Base-by-base conservation (phyloP, 179 eudicot genomes). In the Camellia oleifera region DNA sequence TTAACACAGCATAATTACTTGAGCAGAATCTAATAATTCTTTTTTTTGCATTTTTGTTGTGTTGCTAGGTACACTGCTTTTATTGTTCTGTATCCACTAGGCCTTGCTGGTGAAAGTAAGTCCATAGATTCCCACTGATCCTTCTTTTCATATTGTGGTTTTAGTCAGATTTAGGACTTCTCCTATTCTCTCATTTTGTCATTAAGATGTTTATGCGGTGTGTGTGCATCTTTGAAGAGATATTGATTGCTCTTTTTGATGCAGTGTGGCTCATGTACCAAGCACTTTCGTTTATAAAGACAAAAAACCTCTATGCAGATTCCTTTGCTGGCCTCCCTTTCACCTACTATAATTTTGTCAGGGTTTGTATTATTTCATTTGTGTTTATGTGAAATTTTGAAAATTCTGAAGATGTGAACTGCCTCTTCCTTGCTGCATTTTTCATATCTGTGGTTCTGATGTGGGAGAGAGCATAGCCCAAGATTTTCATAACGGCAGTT, bases 221-320 rank as follows among this genome's bases (percentile, higher is more conserved):
- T 53, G 74, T 46, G 5, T 4, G 8, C 46, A 26, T 13, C 12
- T 2, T 23, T 77, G 60, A 40, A 69, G 12, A 52, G 61, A 61
- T 20, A 50, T 72, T 69, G 50, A 18, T 81, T 81, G 26, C 14
- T 73, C 20, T 53, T 80, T 60, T 78, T 56, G 52, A 48, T 85
- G 88, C 90, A 95, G 98, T 94, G 94, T 91, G 93, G 95, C 87
- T 95, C 81, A 94, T 95, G 98, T 95, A 95, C 84, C 86, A 88
- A 77, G 93, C 97, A 52, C 99, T 95, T 77, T 90, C 94, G 2
- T 83, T 84, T 60, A 86, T 93, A 82, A 92, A 86, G 86, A 76
- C 85, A 81, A 88, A 87, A 80, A 86, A 89, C 76, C 91, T 95
- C 10, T 87, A 92, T 81, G 84, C 85, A 71, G 87, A 91, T 82